These are phyloP conservation scores for Incumbomyces delicatus DNA, from an alignment of 2,329 filamentous ascomycete genomes.

Conservation along the genomic window DNA sequence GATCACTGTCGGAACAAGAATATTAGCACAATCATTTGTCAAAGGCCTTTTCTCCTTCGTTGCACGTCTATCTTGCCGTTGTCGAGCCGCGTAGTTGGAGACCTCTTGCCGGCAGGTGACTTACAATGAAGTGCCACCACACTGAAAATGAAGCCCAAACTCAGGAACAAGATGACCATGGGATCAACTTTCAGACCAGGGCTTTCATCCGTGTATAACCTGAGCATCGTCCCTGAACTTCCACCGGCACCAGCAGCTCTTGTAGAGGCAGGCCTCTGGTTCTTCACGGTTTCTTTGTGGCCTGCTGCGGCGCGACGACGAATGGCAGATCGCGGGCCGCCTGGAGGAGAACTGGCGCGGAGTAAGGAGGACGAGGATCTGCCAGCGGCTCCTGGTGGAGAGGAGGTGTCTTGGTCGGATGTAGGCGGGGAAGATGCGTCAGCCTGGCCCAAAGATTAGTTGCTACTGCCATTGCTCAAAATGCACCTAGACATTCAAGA, in stretches of 20 bases:
- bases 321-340: slow-evolving; percentile 90
- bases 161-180: slow-evolving; percentile 91
- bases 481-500: too few relatives aligned
- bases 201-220: slow-evolving; percentile 97
- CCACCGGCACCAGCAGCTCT: slow-evolving; percentile 88
- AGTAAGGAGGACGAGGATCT: slow-evolving; percentile 57
- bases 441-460: slow-evolving; percentile 20
- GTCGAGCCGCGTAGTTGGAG: slow-evolving; percentile 9
- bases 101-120: slow-evolving; percentile 28
- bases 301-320: slow-evolving; percentile 90
- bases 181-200: slow-evolving; percentile 96
- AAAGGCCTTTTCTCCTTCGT: neutral
- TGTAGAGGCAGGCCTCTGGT: slow-evolving; percentile 84
- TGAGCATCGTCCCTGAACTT: slow-evolving; percentile 96
- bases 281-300: slow-evolving; percentile 93
- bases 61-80: neutral
- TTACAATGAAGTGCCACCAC: slow-evolving; percentile 95
- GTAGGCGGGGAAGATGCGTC: slow-evolving; percentile 35
- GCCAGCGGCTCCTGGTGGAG: slow-evolving; percentile 42
- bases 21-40: slow-evolving; percentile 15
- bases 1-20: slow-evolving; percentile 54
- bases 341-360: slow-evolving; percentile 78
- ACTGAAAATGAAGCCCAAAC: slow-evolving; percentile 96
- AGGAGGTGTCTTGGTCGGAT: slow-evolving; percentile 34
- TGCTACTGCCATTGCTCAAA: too few relatives aligned